Evolutionary conservation across 2,329 filamentous ascomycete genomes (phyloP), one percentile per base, ranked within the genome.

Genomic region (Fusarium torulosum): DNA sequence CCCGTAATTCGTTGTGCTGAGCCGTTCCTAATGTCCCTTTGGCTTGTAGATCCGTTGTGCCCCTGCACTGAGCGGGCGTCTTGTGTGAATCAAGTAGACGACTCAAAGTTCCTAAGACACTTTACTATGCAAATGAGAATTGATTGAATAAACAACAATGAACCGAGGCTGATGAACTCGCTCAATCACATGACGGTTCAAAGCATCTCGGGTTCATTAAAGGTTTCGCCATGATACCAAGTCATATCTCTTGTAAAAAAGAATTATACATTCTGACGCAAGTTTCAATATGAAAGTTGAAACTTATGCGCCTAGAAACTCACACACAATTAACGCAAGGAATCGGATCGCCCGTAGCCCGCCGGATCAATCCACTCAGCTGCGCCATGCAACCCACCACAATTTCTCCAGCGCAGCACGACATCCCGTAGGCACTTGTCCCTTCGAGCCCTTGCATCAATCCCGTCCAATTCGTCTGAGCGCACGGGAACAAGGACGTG

Each of bases 291-390:
- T 20, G 8, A 58, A n/a, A 35, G 33, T 19, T 23, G 31, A 51
- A 58, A 43, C 50, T 55, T 37, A 33, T 42, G 23, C 40, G 20
- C 42, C 42, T 17, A 47, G 47, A 59, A 66, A 42, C 54, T 44
- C 44, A 40, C 44, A 41, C 29, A 21, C 42, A 43, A 51, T n/a
- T 37, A 37, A 21, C 47, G 41, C 53, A 41, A 37, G 31, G 42
- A 53, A 56, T 67, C 51, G 43, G 67, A 70, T 70, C 55, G 52
- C 35, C 53, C 35, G 23, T 46, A 38, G 25, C 29, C 44, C 41
- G 54, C 69, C 45, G 59, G 63, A 67, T 66, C 59, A 71, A 52
- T 51, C 63, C 56, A 56, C 38, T 37, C 38, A 46, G 40, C 41
- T 42, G 42, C 43, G 41, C 49, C 17, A 45, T 63, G 40, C 43